phyloP scores from a whole-genome alignment of 2,329 filamentous ascomycete genomes.

The Pseudopithomyces maydicus region DNA sequence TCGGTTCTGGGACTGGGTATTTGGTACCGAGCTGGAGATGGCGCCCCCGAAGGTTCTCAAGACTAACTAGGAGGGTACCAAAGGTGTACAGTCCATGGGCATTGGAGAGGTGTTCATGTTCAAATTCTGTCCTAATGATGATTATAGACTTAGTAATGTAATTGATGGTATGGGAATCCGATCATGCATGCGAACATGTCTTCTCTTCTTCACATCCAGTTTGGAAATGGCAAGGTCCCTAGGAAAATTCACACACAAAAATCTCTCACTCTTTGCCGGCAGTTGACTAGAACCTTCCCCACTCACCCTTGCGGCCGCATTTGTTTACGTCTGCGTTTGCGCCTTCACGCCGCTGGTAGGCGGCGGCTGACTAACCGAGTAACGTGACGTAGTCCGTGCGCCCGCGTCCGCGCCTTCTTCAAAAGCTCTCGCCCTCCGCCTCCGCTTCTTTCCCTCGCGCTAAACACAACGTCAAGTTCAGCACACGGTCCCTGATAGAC shows the following conservation, averaged over 20 bases:
- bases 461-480: conserved; percentile 4
- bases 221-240: not conserved
- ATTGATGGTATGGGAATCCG: not conserved
- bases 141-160: conserved; percentile 9
- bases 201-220: not conserved
- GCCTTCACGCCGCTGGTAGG: not conserved
- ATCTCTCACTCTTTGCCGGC: not conserved
- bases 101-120: conserved; percentile 10
- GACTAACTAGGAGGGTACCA: conserved; percentile 27
- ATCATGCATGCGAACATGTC: not conserved
- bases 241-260: too few relatives aligned
- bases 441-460: conserved; percentile 6
- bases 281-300: not conserved
- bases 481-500: not conserved
- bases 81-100: not conserved
- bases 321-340: not conserved
- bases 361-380: not conserved
- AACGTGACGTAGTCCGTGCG: not conserved
- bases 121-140: not conserved
- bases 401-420: not conserved
- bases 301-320: not conserved
- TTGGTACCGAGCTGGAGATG: conserved; percentile 80
- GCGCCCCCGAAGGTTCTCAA: conserved; percentile 56
- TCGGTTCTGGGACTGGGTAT: conserved; percentile 92
- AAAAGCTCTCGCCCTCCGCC: conserved; percentile 6